Evolutionary conservation across 306 rosid species (phyloP).

Genomic region (Cicer bijugum): DNA sequence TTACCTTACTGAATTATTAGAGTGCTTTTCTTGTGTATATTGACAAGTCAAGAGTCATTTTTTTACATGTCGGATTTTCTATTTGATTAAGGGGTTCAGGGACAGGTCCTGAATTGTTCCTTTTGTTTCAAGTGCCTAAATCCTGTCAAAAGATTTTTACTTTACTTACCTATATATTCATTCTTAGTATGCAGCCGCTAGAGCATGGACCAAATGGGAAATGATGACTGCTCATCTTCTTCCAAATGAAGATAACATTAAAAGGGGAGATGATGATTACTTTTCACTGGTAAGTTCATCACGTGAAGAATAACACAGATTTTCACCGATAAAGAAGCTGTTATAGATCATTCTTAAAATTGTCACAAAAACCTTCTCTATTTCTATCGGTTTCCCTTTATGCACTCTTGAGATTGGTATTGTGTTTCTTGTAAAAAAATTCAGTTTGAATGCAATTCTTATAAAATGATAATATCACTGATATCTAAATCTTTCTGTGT

Average conservation of each 20-base stretch:
- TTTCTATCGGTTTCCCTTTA: slow-evolving; percentile 6
- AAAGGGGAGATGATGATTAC: slow-evolving; percentile 78
- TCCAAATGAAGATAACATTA: slow-evolving; percentile 78
- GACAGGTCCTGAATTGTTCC: neutral
- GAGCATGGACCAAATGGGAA: slow-evolving; percentile 99
- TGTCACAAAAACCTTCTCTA: neutral
- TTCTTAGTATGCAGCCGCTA: slow-evolving; percentile 89
- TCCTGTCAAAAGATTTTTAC: slow-evolving; percentile 21
- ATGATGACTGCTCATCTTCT: slow-evolving; percentile 93
- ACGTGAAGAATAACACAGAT: neutral
- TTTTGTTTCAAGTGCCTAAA: slow-evolving; percentile 5
- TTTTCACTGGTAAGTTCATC: slow-evolving; percentile 75
- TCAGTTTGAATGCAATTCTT: slow-evolving; percentile 16
- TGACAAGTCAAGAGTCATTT: neutral
- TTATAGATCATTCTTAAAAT: neutral
- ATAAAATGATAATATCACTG: neutral
- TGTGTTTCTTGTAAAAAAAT: slow-evolving; percentile 1
- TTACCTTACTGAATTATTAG: slow-evolving; percentile 11
- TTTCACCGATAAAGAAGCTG: slow-evolving; percentile 25
- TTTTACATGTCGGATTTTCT: neutral
- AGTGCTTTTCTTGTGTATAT: slow-evolving; percentile 27
- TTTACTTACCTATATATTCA: slow-evolving; percentile 42
- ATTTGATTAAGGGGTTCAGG: neutral
- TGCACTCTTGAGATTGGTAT: slow-evolving; percentile 20
- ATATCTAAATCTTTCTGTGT: neutral